phyloP scores from a whole-genome alignment of 768 basidiomycete species.

The Tricholoma bakamatsutake region DNA sequence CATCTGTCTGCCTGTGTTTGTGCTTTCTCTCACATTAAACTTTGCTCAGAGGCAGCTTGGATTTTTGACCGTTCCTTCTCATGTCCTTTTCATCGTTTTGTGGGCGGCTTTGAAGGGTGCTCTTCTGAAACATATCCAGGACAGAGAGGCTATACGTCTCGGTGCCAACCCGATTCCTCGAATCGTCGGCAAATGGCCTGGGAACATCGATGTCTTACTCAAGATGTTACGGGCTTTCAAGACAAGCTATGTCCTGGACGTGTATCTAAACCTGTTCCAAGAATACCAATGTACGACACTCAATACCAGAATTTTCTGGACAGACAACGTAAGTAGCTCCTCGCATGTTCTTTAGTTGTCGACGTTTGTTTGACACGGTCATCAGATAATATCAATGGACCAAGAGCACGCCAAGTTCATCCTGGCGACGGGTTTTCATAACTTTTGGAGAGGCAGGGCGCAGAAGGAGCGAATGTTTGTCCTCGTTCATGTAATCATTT shows the following conservation, averaged over 20 bases:
- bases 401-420: conserved; percentile 62
- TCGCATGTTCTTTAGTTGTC: not conserved
- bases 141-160: conserved; percentile 38
- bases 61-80: conserved; percentile 28
- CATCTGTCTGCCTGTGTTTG: conserved; percentile 34
- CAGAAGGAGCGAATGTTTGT: conserved; percentile 65
- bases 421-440: conserved; percentile 56
- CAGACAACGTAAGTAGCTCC: conserved; percentile 44
- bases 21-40: conserved; percentile 26
- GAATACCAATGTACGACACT: conserved; percentile 68
- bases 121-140: conserved; percentile 30
- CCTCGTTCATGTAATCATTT: not conserved
- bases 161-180: conserved; percentile 49
- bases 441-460: conserved; percentile 60
- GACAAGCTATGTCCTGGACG: conserved; percentile 55
- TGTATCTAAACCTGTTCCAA: conserved; percentile 60
- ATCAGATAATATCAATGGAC: conserved; percentile 70
- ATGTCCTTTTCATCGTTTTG: conserved; percentile 35
- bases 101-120: conserved; percentile 32
- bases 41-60: conserved; percentile 28
- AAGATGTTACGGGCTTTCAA: conserved; percentile 49
- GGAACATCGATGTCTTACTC: conserved; percentile 68
- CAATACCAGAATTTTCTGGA: conserved; percentile 64
- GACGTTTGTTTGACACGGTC: not conserved
- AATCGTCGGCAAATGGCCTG: conserved; percentile 68